Conservation (phyloP, 1,139 yeast genomes). For the Lodderomyces metapsilosis region DNA sequence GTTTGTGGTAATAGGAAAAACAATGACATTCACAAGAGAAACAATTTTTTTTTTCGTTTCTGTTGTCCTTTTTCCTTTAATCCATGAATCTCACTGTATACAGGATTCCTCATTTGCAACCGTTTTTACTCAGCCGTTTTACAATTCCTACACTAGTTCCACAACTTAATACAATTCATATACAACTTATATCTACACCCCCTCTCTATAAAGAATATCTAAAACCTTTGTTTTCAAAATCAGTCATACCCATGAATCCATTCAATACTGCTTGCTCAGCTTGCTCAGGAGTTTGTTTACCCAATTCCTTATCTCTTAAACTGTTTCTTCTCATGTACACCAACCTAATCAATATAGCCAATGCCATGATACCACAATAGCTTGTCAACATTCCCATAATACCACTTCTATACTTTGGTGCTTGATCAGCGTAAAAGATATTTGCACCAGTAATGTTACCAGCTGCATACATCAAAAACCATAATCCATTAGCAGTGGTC, state of each 20-base stretch:
- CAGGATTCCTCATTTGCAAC: background rate
- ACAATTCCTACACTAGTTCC: no score
- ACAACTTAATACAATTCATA: background rate
- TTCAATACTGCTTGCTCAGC: constrained; percentile 27
- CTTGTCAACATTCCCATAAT: constrained; percentile 2
- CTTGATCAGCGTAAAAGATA: constrained; percentile 26
- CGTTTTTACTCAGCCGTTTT: no score
- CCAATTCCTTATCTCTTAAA: constrained; percentile 22
- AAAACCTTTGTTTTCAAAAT: constrained; percentile 30
- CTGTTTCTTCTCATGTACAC: constrained; percentile 22
- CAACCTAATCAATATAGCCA: constrained; percentile 21
- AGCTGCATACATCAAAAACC: constrained; percentile 28
- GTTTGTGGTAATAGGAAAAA: background rate
- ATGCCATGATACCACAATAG: constrained; percentile 10
- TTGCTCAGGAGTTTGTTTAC: constrained; percentile 24
- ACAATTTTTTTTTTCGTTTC: background rate
- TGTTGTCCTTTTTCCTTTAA: no score
- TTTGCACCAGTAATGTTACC: constrained; percentile 31
- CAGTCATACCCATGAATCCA: constrained; percentile 35
- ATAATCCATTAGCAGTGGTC: constrained; percentile 22
- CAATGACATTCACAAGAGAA: background rate
- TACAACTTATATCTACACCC: background rate
- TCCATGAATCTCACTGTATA: background rate
- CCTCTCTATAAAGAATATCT: constrained; percentile 22
- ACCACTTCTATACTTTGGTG: constrained; percentile 29